Evolutionary conservation across 768 basidiomycete genomes (phyloP).

Genomic region (Suillus bovinus): DNA sequence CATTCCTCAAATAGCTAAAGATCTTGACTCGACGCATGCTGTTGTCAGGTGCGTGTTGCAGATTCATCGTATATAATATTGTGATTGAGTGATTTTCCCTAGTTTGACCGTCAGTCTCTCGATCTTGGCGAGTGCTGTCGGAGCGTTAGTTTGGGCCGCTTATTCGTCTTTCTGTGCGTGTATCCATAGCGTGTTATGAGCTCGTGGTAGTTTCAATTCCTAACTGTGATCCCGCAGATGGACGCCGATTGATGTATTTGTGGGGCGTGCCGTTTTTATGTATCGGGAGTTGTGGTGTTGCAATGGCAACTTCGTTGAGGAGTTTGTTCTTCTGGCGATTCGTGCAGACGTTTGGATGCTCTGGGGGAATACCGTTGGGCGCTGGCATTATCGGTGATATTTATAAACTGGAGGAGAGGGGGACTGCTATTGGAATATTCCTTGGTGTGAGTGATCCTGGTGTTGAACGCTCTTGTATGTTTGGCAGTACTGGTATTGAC

Average conservation of each 20-base stretch:
- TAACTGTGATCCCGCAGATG: conserved; percentile 44
- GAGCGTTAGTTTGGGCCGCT: conserved; percentile 53
- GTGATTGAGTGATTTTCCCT: not conserved
- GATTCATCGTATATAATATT: not conserved
- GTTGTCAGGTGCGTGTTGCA: conserved; percentile 49
- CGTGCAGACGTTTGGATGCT: conserved; percentile 64
- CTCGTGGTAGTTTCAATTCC: not conserved
- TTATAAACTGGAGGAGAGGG: conserved; percentile 61
- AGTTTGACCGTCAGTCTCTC: conserved; percentile 55
- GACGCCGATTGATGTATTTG: conserved; percentile 62
- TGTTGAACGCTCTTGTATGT: conserved; percentile 12
- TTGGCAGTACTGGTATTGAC: not conserved
- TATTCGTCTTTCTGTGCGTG: conserved; percentile 51
- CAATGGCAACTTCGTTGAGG: conserved; percentile 41
- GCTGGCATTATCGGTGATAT: conserved; percentile 67
- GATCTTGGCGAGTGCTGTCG: conserved; percentile 43
- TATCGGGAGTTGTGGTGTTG: conserved; percentile 61
- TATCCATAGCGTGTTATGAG: conserved; percentile 6
- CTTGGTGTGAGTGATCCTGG: conserved; percentile 40
- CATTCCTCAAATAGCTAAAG: conserved; percentile 70
- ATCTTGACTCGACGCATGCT: conserved; percentile 56
- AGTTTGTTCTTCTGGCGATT: conserved; percentile 61
- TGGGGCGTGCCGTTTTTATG: conserved; percentile 57
- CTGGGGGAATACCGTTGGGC: conserved; percentile 55
- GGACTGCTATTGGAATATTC: conserved; percentile 60